These are phyloP conservation scores for Pezicula radicicola DNA, from an alignment of 2,329 filamentous ascomycete species.

Conservation along the genomic window DNA sequence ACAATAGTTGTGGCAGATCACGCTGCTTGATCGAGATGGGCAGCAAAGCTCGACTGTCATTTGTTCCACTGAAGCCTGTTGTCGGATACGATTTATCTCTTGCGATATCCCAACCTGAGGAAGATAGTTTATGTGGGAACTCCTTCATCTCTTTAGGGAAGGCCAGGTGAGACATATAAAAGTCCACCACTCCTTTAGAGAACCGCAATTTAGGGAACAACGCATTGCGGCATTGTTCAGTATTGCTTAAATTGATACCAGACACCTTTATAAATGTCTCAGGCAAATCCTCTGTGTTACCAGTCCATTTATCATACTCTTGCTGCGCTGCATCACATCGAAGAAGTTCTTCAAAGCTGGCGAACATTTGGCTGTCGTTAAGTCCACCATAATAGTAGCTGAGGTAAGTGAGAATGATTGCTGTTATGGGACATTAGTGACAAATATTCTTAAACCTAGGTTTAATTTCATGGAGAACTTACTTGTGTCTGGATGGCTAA, in stretches of 20 bases:
- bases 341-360: slow-evolving; percentile 42
- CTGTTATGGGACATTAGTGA: too few species aligned
- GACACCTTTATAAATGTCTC: slow-evolving; percentile 36
- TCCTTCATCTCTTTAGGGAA: slow-evolving; percentile 62
- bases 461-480: too few species aligned
- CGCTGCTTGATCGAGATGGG: slow-evolving; percentile 54
- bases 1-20: slow-evolving; percentile 49
- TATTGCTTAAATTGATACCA: slow-evolving; percentile 59
- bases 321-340: slow-evolving; percentile 47
- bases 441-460: too few species aligned
- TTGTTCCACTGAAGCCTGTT: slow-evolving; percentile 68
- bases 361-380: slow-evolving; percentile 43
- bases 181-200: slow-evolving; percentile 57
- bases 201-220: slow-evolving; percentile 52
- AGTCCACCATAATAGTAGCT: slow-evolving; percentile 58
- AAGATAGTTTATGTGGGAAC: slow-evolving; percentile 59
- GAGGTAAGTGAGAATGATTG: slow-evolving; percentile 52
- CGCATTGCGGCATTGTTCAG: slow-evolving; percentile 37
- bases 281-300: slow-evolving; percentile 30
- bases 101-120: slow-evolving; percentile 59
- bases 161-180: slow-evolving; percentile 54
- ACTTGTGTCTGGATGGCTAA: slow-evolving; percentile 56
- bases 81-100: slow-evolving; percentile 41
- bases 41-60: slow-evolving; percentile 56
- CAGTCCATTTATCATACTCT: slow-evolving; percentile 50